phyloP scores from a whole-genome alignment of 441 rosid species.

The Corymbia calophylla region DNA sequence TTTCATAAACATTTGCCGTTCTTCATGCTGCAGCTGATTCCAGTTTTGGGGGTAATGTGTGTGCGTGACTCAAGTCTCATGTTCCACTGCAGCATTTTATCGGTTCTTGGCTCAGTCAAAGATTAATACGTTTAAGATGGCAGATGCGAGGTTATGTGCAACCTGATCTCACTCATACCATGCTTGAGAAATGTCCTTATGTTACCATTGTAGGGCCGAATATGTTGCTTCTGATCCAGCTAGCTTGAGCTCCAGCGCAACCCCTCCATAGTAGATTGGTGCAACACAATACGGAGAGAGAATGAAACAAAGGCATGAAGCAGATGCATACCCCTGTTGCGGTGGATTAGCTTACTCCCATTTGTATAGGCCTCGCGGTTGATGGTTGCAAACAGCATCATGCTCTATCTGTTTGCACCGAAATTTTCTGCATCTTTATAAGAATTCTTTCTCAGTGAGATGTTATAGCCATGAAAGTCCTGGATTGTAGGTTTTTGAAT shows the following conservation, averaged over 20 bases:
- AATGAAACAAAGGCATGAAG: background rate
- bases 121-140: background rate
- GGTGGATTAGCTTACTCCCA: background rate
- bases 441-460: background rate
- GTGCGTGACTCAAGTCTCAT: background rate
- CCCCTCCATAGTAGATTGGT: background rate
- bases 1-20: background rate
- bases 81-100: background rate
- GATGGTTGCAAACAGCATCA: background rate
- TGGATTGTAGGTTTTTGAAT: background rate
- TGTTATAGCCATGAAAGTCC: background rate
- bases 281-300: background rate
- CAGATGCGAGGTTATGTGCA: background rate
- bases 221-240: background rate
- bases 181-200: background rate
- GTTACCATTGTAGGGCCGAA: background rate
- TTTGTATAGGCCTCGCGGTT: background rate
- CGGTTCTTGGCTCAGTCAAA: background rate
- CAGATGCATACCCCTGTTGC: background rate
- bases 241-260: background rate
- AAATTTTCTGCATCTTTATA: background rate
- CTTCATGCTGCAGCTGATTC: background rate
- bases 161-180: background rate
- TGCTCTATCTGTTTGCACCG: background rate
- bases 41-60: background rate